Conservation (phyloP, 495 filamentous ascomycete genomes). For the Parathielavia hyrcaniae region DNA sequence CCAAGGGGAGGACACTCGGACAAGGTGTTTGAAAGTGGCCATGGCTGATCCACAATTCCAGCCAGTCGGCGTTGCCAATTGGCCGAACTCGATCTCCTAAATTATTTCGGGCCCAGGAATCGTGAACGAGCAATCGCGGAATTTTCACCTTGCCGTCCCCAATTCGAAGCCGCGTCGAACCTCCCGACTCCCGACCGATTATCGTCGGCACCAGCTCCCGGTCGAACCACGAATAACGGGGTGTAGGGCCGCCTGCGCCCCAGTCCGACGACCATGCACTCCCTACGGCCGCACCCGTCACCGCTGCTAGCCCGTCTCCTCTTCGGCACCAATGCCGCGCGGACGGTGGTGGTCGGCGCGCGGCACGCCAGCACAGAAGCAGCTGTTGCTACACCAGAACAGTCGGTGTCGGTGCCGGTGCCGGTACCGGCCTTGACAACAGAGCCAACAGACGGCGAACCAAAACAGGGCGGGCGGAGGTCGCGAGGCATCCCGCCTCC, state of each 20-base stretch:
- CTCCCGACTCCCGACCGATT: conserved; percentile 2
- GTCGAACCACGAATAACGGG: neutral
- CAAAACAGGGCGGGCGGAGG: neutral
- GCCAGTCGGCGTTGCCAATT: conserved; percentile 20
- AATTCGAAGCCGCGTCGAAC: conserved; percentile 6
- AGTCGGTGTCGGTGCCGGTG: neutral
- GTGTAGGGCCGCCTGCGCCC: neutral
- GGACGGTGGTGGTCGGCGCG: conserved; percentile 8
- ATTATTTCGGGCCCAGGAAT: conserved; percentile 23
- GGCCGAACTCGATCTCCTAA: conserved; percentile 17
- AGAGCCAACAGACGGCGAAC: conserved; percentile 14
- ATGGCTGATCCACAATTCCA: conserved; percentile 10
- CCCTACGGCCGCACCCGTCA: conserved; percentile 1
- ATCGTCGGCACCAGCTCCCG: neutral
- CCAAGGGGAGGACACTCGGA: neutral
- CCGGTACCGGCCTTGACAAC: neutral
- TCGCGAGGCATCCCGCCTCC: conserved; percentile 14
- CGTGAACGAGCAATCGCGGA: conserved; percentile 4
- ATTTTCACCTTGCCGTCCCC: neutral
- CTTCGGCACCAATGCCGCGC: neutral
- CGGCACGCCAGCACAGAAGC: conserved; percentile 12
- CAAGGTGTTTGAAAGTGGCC: conserved; percentile 1
- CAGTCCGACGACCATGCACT: conserved; percentile 4
- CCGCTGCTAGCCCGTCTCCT: conserved; percentile 12
- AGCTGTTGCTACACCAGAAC: neutral